Evolutionary conservation across 345 rosid species (phyloP).

Genomic region (Noccaea bulbosa): DNA sequence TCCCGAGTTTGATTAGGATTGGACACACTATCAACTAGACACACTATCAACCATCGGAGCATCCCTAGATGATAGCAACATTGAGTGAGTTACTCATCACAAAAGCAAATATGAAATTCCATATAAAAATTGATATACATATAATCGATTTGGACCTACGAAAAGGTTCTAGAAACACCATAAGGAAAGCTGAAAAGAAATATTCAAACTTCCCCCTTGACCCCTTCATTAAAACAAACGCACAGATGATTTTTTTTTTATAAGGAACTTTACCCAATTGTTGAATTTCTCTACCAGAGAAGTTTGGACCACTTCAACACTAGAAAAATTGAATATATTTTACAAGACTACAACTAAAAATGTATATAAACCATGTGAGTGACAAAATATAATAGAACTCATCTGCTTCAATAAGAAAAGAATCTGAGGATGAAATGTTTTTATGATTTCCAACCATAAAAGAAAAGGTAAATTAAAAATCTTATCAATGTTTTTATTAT

Average conservation of each 20-base stretch:
- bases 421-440: no score
- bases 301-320: constrained; percentile 34
- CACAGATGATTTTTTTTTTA: neutral
- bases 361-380: neutral
- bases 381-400: neutral
- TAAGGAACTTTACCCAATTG: constrained; percentile 26
- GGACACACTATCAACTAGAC: no score
- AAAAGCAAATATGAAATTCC: neutral
- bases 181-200: neutral
- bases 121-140: neutral
- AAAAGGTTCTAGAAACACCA: neutral
- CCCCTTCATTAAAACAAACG: neutral
- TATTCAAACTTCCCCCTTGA: neutral
- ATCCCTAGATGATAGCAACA: neutral
- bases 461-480: no score
- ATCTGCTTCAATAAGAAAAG: neutral
- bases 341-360: neutral
- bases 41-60: no score
- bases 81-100: neutral
- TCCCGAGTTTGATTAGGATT: no score
- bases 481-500: no score
- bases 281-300: constrained; percentile 19
- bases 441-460: no score
- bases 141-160: constrained; percentile 9
- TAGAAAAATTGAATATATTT: neutral